Base-by-base conservation (phyloP, 768 basidiomycete species). In the Calocybe gangraenosa region DNA sequence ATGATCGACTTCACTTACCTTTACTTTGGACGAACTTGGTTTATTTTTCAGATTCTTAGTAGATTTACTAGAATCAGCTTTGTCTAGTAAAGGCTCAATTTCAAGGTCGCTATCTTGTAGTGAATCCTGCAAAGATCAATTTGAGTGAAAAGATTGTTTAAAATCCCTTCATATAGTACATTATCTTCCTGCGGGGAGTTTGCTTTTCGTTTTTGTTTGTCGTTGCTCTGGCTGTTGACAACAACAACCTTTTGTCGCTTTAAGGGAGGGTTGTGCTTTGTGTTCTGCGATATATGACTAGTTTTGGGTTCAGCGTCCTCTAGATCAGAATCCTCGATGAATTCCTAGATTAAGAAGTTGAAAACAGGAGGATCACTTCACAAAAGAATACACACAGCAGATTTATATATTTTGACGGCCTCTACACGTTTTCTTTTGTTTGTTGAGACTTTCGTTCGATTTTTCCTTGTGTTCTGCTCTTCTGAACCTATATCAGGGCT, bases 1-100 rank as follows among this genome's bases (percentile, higher is more conserved):
- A 28, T 28, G 25, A 28, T 5, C 25, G 11, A 28, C 25, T 6
- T 23, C 14, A 40, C 43, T 13, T 15, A 61, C 63, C 57, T 63
- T 62, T 17, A 57, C 56, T 34, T 44, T 50, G 25, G 54, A 47
- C n/a, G 30, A 31, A 14, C 19, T 31, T 31, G 37, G 28, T 38
- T 52, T 49, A 32, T 37, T 42, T 37, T 35, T 47, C 20, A 59
- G 65, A 51, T 79, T 79, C 7, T 14, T 14, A 31, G 8, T 31
- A 14, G 34, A 35, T 18, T 6, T 18, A 35, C 7, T 7, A n/a
- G 34, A n/a, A 6, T 73, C 72, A 8, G 74, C 73, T 37, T 82
- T 81, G 48, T 84, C 81, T 19, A 76, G 65, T 13, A 85, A 67
- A 5, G 74, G 74, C 4, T 82, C 82, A 22, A 82, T 54, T 44